Base-by-base conservation (phyloP, 2,329 filamentous ascomycete species). In the Cladosporium sp. region DNA sequence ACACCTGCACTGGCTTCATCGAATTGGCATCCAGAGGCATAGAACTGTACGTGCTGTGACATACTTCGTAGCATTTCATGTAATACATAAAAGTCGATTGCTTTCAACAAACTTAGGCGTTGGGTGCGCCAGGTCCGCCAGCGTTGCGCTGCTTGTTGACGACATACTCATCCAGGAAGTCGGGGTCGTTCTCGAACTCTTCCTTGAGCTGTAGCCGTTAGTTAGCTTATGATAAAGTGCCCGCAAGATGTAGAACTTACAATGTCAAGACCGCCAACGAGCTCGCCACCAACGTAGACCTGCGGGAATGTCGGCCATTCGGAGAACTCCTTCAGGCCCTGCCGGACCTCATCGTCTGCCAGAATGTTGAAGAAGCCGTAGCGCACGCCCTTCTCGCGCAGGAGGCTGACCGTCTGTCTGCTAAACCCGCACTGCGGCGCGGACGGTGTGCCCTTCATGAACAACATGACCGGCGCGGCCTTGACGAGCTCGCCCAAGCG, bases 311-410 rank as follows among this genome's bases (percentile, higher is more conserved):
- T 98, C 9, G 93, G 93, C 93, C 93, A 98, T 57, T 97, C 93
- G n/a, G 90, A 90, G 69, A 84, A 97, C 73, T 93, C 89, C 79
- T 98, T 98, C 66, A 98, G 74, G 0, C 93, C 93, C 74, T 97
- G 92, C 56, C 93, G 81, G 44, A 98, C 93, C 70, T 97, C 92
- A 65, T 98, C 92, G 68, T 98, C 93, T 58, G 93, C 93, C 63
- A 98, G 73, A 59, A 98, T 98, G 69, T 98, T 97, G 78, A 98
- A 98, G 77, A 98, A 98, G 16, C 93, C 93, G 70, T 97, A 98
- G 69, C 95, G 89, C 56, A 98, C 87, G 46, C 86, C 86, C 67
- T 89, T 85, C 73, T 97, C 92, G 49, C 93, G 82, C 63, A 98
- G 74, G 43, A 98, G 81, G 22, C 77, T 84, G 41, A 98, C 93